phyloP scores from a whole-genome alignment of 2,329 filamentous ascomycete species.

The Didymella segeticola region DNA sequence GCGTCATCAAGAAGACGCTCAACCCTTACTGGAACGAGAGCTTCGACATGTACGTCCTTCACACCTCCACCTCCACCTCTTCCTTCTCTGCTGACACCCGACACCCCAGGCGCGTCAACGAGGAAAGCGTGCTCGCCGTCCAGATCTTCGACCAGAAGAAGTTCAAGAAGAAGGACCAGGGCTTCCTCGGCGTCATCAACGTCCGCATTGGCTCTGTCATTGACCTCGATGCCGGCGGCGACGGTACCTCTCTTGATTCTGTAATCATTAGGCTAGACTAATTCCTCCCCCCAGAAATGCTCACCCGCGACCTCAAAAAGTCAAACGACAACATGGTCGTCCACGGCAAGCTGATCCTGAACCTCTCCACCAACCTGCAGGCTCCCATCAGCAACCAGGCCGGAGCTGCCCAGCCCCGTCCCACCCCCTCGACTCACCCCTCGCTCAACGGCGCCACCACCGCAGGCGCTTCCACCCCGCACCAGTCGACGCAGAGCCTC shows the following conservation, averaged over 20 bases:
- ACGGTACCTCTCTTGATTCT: conserved; percentile 81
- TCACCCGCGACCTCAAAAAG: conserved; percentile 95
- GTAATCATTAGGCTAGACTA: too few relatives aligned
- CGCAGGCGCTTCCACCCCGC: conserved; percentile 47
- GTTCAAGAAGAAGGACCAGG: conserved; percentile 99
- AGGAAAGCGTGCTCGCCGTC: conserved; percentile 95
- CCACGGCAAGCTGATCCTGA: conserved; percentile 96
- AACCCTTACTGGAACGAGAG: conserved; percentile 99
- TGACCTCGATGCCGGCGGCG: conserved; percentile 85
- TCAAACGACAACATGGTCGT: conserved; percentile 98
- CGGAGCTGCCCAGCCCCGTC: conserved; percentile 41
- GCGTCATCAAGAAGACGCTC: conserved; percentile 94
- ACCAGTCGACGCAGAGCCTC: conserved; percentile 48
- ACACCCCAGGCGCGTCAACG: conserved; percentile 80
- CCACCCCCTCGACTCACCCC: conserved; percentile 48
- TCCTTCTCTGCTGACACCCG: conserved; percentile 31
- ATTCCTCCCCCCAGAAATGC: conserved; percentile 95
- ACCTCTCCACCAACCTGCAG: conserved; percentile 88
- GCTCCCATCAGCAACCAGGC: conserved; percentile 67
- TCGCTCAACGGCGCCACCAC: conserved; percentile 48
- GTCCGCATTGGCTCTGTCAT: conserved; percentile 94
- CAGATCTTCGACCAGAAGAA: conserved; percentile 99
- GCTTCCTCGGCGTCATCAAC: conserved; percentile 97
- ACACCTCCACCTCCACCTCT: conserved; percentile 5
- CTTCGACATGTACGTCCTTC: conserved; percentile 84